These are phyloP conservation scores for Teratosphaeria gauchensis DNA, from an alignment of 2,329 filamentous ascomycete genomes.

Conservation along the genomic window DNA sequence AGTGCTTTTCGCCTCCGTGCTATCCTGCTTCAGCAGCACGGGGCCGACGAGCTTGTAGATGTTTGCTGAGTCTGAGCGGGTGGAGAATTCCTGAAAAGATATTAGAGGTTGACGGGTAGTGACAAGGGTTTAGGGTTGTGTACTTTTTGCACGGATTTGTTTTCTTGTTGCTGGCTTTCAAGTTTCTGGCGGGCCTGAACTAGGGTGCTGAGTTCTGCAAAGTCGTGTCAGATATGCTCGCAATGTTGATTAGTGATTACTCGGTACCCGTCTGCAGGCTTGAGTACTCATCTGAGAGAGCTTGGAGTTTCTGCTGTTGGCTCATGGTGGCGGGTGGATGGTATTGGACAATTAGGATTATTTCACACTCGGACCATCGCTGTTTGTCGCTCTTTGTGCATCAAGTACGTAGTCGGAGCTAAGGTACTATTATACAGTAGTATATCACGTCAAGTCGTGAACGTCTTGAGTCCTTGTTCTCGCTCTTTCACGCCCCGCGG, in stretches of 20 bases:
- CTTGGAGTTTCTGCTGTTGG: conserved; percentile 66
- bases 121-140: conserved; percentile 4
- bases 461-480: neutral
- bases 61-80: conserved; percentile 67
- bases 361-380: neutral
- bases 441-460: no score
- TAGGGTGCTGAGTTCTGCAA: conserved; percentile 63
- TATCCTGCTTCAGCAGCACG: conserved; percentile 89
- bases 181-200: conserved; percentile 80
- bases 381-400: no score
- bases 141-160: conserved; percentile 75
- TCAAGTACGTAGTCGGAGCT: no score
- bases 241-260: neutral
- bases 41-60: conserved; percentile 96
- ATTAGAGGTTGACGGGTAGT: neutral
- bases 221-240: neutral
- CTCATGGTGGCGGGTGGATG: conserved; percentile 20
- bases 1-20: conserved; percentile 76
- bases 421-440: no score
- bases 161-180: conserved; percentile 90
- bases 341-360: neutral
- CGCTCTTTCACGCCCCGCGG: neutral
- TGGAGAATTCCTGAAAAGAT: conserved; percentile 61
- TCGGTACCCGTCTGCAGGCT: conserved; percentile 45
- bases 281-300: conserved; percentile 77